Evolutionary conservation across 768 basidiomycete species (phyloP).

Genomic region (Boletus sp.): DNA sequence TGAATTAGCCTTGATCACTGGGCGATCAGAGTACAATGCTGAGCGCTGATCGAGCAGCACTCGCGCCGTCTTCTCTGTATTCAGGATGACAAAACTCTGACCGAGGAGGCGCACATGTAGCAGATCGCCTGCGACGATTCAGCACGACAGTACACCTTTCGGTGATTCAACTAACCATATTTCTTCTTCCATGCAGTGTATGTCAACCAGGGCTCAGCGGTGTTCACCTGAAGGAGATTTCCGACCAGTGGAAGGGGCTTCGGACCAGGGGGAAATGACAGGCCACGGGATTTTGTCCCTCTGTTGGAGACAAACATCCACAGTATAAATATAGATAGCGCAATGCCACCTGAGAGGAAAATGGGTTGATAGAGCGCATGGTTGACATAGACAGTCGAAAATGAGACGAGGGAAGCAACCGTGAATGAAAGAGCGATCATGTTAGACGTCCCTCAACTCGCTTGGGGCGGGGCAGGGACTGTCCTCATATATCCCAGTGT

Average conservation of each 20-base stretch:
- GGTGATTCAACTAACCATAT: conserved; percentile 23
- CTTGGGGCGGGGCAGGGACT: not conserved
- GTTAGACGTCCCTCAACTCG: not conserved
- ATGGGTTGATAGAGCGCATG: not conserved
- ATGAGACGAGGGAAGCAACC: conserved; percentile 1
- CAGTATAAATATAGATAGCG: not conserved
- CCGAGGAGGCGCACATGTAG: conserved; percentile 21
- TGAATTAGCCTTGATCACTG: conserved; percentile 11
- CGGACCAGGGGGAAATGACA: conserved; percentile 31
- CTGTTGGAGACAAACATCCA: conserved; percentile 3
- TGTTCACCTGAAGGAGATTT: conserved; percentile 26
- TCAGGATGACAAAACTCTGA: conserved; percentile 25
- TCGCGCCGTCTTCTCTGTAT: conserved; percentile 28
- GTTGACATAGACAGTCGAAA: not conserved
- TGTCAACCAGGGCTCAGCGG: conserved; percentile 31
- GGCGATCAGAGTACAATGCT: conserved; percentile 27
- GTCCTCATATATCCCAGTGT: not conserved
- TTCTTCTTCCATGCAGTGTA: conserved; percentile 32
- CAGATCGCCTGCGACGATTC: conserved; percentile 16
- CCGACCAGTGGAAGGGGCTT: conserved; percentile 30
- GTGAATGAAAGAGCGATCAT: not conserved
- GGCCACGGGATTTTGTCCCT: conserved; percentile 1
- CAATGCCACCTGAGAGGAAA: not conserved
- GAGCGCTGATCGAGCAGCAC: conserved; percentile 28
- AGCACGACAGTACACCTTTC: not conserved